Evolutionary conservation across 352 stramenopile species (phyloP), one percentile per base, ranked within the genome.

Genomic region (Phytophthora constricta): DNA sequence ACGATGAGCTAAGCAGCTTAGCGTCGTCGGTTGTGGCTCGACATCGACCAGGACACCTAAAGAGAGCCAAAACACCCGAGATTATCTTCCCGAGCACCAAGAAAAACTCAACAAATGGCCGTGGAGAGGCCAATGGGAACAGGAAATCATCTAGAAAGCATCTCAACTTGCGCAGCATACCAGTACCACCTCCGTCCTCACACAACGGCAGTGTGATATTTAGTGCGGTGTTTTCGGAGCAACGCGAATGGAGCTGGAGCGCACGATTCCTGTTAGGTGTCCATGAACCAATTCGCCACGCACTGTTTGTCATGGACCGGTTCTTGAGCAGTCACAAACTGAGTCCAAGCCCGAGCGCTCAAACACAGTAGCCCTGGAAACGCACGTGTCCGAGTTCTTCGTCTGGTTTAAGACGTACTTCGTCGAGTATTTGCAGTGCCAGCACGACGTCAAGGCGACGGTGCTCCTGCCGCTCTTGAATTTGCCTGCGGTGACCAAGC

Each of bases 251-350:
- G 70, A 88, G 61, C 26, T 95, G 87, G 87, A 84, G 80, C 43
- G 77, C 67, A 20, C 86, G 81, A 68, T 92, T 95, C 41, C 53
- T 95, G 5, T 62, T 95, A 9, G 75, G 83, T 7, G 61, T 95
- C 20, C 87, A 95, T 39, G 87, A 95, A 28, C 87, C 87, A 4
- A 80, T 95, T 59, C 85, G 87, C 8, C 87, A 95, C 48, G 85
- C 87, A 20, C 77, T 95, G 1, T 93, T 89, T 59, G 87, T 95
- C 45, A 92, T 92, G 67, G 85, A 95, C 62, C 78, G 82, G 17
- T 95, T 92, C 45, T 56, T 95, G 79, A 90, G 25, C 83, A 87
- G 46, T 80, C 65, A 10, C 79, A 89, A 28, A 68, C 68, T 45
- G 49, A 73, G 22, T 70, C 70, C 4, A 76, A 72, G 25, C 70